Conservation (phyloP, 2,329 filamentous ascomycete species). For the Pestalotiopsis sp. region DNA sequence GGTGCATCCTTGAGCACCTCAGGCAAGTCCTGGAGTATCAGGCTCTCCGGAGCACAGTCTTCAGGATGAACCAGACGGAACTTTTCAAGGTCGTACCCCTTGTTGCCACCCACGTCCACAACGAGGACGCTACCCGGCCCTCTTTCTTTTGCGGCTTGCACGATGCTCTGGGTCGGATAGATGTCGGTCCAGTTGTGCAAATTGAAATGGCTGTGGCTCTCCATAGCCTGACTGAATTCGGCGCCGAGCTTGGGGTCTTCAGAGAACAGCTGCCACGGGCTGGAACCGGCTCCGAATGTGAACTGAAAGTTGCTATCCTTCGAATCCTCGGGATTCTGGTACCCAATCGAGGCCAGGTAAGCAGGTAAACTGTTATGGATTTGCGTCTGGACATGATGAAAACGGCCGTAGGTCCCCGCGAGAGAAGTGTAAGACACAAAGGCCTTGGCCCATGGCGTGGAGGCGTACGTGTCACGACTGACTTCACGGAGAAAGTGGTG, state of each 20-base stretch:
- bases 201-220: constrained; percentile 40
- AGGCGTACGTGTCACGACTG: constrained; percentile 34
- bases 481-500: constrained; percentile 37
- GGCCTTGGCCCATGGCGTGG: constrained; percentile 34
- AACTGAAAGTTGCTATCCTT: not conserved
- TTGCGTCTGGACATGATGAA: constrained; percentile 33
- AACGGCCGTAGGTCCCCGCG: constrained; percentile 32
- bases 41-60: not conserved
- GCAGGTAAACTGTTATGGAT: not conserved
- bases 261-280: constrained; percentile 35
- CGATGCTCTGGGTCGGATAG: constrained; percentile 33
- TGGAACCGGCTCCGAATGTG: constrained; percentile 8
- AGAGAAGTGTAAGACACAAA: constrained; percentile 31
- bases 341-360: not conserved
- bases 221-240: constrained; percentile 39
- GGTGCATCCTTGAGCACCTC: not conserved
- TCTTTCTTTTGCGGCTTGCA: constrained; percentile 24
- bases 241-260: constrained; percentile 29
- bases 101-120: constrained; percentile 39
- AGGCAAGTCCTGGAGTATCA: not conserved
- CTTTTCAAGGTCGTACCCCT: constrained; percentile 38
- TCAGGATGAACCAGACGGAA: constrained; percentile 31
- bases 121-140: constrained; percentile 29
- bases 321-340: not conserved
- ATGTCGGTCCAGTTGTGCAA: constrained; percentile 39